Evolutionary conservation across 495 filamentous ascomycete species (phyloP), one percentile per base, ranked within the genome.

Genomic region (Xylaria acuta): DNA sequence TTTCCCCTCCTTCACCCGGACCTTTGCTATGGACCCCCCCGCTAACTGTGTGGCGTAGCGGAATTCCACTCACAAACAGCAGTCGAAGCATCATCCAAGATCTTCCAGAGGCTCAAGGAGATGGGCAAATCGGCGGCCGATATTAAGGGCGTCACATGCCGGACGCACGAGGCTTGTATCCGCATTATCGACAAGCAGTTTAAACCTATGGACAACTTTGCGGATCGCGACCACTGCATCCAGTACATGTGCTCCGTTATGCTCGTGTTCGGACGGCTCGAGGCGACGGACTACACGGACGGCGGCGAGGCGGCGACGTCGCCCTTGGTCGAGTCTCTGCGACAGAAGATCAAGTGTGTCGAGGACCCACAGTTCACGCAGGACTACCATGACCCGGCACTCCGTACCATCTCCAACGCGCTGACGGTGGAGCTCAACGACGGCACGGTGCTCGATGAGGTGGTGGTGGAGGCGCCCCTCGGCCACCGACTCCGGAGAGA

Each of bases 171-270:
- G 84, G 96, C 96, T 43, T 98, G 97, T 83, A 89, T 98, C 77
- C 93, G 96, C 67, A 99, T 99, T 84, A 99, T 99, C 79, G 96
- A 99, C 88, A 99, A 99, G 88, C 97, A 98, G 84, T 96, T 97
- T 88, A 98, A 98, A 87, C 91, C 94, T 72, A 95, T 99, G 92
- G 94, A 98, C 86, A 99, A 99, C 88, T 99, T 97, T 79, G 96
- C 96, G 73, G 96, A 99, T 83, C 94, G 96, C 73, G 96, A 99
- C 83, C 96, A 98, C 87, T 99, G 96, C 85, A 95, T 99, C 75
- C 96, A 97, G 85, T 99, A 99, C 88, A 99, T 99, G 96, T 92
- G 93, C 80, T 87, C 96, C 64, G 94, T 94, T 72, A 98, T 98
- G 92, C 90, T 99, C 71, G 92, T 92, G 64, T 98, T 93, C 81